phyloP scores from a whole-genome alignment of 441 rosid species.

The Adansonia grandidieri region DNA sequence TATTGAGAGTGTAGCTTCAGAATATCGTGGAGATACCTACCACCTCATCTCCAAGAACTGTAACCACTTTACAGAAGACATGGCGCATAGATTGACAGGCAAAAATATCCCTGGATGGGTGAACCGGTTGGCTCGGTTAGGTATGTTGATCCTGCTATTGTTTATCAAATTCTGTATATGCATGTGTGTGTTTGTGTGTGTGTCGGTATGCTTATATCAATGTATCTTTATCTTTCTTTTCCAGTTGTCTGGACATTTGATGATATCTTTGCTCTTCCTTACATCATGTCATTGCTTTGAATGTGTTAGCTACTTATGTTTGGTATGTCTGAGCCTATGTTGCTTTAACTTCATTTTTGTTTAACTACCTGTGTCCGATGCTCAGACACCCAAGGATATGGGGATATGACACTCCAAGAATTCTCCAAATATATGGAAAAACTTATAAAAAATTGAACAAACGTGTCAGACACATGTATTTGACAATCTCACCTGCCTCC shows the following conservation, averaged over 20 bases:
- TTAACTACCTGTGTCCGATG: too few relatives aligned
- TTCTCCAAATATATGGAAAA: too few relatives aligned
- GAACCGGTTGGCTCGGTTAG: constrained; percentile 80
- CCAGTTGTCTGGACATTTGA: not conserved
- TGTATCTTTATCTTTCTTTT: not conserved
- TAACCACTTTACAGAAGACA: constrained; percentile 78
- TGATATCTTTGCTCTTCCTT: not conserved
- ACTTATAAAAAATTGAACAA: too few relatives aligned
- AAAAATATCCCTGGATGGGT: constrained; percentile 76
- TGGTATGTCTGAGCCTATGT: not conserved
- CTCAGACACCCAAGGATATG: too few relatives aligned
- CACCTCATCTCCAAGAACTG: constrained; percentile 84
- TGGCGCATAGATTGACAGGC: constrained; percentile 54
- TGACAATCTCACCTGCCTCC: too few relatives aligned
- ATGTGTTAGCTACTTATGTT: not conserved
- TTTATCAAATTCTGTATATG: not conserved
- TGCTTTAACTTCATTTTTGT: too few relatives aligned
- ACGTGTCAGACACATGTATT: too few relatives aligned
- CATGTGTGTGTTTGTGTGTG: not conserved
- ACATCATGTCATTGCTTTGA: not conserved
- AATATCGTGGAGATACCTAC: constrained; percentile 82
- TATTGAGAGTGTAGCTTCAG: constrained; percentile 64
- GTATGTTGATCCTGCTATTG: constrained; percentile 34
- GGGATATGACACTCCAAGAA: too few relatives aligned
- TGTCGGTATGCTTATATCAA: not conserved